Conservation (phyloP, 257 asterid species). For the Solanum arcanum region DNA sequence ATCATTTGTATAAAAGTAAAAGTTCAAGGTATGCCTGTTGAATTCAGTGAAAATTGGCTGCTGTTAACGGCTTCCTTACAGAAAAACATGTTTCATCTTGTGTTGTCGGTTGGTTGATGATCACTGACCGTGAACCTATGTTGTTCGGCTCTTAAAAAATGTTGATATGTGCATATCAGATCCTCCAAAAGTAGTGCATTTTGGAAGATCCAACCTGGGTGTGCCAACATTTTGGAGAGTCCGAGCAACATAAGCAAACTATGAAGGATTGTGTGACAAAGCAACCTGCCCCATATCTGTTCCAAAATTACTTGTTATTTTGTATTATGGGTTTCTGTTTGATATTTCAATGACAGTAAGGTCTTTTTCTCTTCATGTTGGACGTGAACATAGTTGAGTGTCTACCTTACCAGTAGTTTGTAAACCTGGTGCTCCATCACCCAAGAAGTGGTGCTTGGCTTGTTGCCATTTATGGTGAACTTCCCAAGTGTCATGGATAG, state of each 20-base stretch:
- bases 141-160: background rate
- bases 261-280: background rate
- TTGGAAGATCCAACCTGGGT: background rate
- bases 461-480: background rate
- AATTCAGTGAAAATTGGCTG: background rate
- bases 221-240: background rate
- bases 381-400: background rate
- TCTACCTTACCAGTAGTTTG: background rate
- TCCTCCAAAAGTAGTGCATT: background rate
- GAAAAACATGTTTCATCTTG: background rate
- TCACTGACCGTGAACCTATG: background rate
- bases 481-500: background rate
- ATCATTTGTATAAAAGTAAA: slow-evolving; percentile 42
- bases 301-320: background rate
- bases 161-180: background rate
- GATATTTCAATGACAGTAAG: background rate
- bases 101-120: background rate
- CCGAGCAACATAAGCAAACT: background rate
- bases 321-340: background rate
- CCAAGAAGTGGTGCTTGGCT: background rate
- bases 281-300: background rate
- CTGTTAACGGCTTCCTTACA: background rate
- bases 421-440: background rate
- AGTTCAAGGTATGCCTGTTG: slow-evolving; percentile 15
- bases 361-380: background rate